phyloP scores from a whole-genome alignment of 768 basidiomycete species.

The Boletus barrowsii region DNA sequence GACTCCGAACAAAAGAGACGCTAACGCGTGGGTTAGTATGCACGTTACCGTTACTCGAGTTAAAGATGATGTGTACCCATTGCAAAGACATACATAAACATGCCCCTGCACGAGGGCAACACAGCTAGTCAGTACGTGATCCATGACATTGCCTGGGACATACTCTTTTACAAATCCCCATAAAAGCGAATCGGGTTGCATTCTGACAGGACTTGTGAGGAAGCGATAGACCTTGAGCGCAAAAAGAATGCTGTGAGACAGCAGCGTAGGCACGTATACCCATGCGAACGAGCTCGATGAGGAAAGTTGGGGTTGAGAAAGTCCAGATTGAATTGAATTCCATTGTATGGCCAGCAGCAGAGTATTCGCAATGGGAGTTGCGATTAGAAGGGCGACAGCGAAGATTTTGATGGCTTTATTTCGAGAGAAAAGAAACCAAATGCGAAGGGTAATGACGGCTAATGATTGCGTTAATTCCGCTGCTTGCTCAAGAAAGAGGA shows the following conservation, averaged over 20 bases:
- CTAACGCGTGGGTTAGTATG: neutral
- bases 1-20: conserved; percentile 1
- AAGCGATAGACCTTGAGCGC: conserved; percentile 13
- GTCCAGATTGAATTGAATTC: neutral
- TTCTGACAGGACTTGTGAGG: conserved; percentile 7
- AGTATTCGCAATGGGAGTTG: neutral
- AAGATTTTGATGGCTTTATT: conserved; percentile 1
- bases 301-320: neutral
- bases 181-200: conserved; percentile 7
- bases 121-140: neutral
- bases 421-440: conserved; percentile 15
- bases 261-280: conserved; percentile 15
- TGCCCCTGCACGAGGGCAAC: conserved; percentile 2
- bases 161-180: conserved; percentile 21
- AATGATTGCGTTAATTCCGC: neutral
- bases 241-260: conserved; percentile 16
- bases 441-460: conserved; percentile 13
- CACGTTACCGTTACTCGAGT: neutral
- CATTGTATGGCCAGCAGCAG: neutral
- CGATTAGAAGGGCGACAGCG: neutral
- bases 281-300: neutral
- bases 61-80: neutral
- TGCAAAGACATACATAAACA: conserved; percentile 13
- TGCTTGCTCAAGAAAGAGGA: neutral
- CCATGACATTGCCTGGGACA: neutral